Conservation (phyloP, 2,329 filamentous ascomycete species). For the Aspergillus sp. region DNA sequence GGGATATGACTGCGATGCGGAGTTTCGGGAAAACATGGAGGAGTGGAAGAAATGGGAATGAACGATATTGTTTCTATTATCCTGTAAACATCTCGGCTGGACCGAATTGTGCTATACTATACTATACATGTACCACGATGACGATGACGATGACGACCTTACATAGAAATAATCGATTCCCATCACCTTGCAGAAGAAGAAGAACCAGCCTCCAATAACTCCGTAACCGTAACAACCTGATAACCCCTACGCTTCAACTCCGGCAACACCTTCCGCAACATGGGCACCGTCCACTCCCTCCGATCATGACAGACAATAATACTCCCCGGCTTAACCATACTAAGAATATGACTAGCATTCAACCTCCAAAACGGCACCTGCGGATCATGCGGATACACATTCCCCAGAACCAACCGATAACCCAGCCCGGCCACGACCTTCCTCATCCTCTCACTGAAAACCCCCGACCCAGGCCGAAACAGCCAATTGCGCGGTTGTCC, state of each 20-base stretch:
- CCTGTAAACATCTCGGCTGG: slow-evolving; percentile 3
- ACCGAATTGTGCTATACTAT: background rate
- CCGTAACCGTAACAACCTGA: slow-evolving; percentile 64
- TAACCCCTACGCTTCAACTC: slow-evolving; percentile 68
- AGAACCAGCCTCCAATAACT: slow-evolving; percentile 48
- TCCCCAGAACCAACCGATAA: slow-evolving; percentile 72
- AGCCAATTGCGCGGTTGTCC: slow-evolving; percentile 52
- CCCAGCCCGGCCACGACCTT: slow-evolving; percentile 54
- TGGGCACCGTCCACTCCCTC: slow-evolving; percentile 74
- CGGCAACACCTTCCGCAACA: slow-evolving; percentile 68
- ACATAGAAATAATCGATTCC: too few relatives aligned
- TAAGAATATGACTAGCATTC: slow-evolving; percentile 75
- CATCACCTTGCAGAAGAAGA: too few relatives aligned
- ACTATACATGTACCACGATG: slow-evolving; percentile 1
- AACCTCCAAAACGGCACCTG: slow-evolving; percentile 66
- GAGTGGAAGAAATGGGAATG: slow-evolving; percentile 53
- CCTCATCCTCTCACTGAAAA: slow-evolving; percentile 72
- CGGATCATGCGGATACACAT: slow-evolving; percentile 87
- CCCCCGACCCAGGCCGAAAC: slow-evolving; percentile 79
- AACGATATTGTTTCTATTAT: slow-evolving; percentile 8
- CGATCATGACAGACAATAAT: slow-evolving; percentile 86
- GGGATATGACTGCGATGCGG: slow-evolving; percentile 48
- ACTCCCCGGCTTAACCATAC: slow-evolving; percentile 70
- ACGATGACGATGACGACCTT: too few relatives aligned
- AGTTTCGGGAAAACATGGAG: slow-evolving; percentile 45